Conservation (phyloP, 1,284 basidiomycete genomes). For the Leccinum laetum region DNA sequence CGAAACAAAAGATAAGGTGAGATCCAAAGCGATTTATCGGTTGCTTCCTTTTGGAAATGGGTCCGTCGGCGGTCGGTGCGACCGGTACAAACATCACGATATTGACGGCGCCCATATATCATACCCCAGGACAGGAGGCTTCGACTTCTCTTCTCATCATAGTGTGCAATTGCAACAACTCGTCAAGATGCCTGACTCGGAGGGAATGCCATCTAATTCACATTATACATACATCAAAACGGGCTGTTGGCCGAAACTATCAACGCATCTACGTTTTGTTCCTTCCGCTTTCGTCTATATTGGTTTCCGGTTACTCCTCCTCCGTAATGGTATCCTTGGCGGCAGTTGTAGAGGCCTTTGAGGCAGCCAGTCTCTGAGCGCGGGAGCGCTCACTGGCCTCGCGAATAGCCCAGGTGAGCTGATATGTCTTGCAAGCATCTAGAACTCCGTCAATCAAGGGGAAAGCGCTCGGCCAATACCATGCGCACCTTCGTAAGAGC, state of each 20-base stretch:
- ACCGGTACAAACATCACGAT: constrained; percentile 36
- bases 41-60: constrained; percentile 54
- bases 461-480: background rate
- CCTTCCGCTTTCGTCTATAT: background rate
- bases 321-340: constrained; percentile 29
- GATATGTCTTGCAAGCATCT: constrained; percentile 88
- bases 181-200: background rate
- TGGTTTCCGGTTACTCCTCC: constrained; percentile 22
- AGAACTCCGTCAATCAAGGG: constrained; percentile 18
- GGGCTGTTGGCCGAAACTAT: constrained; percentile 1
- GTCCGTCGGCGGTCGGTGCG: constrained; percentile 47
- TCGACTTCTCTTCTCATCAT: background rate
- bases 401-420: constrained; percentile 88
- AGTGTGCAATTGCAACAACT: background rate
- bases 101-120: constrained; percentile 16
- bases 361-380: constrained; percentile 29
- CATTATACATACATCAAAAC: background rate
- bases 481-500: constrained; percentile 67
- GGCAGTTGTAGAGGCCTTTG: constrained; percentile 13
- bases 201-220: background rate
- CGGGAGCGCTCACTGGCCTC: constrained; percentile 69
- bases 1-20: constrained; percentile 71
- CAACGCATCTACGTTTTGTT: constrained; percentile 3
- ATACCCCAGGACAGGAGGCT: background rate
- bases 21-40: constrained; percentile 61